phyloP scores from a whole-genome alignment of 2,329 filamentous ascomycete species.

The Trichoderma afroharzianum region DNA sequence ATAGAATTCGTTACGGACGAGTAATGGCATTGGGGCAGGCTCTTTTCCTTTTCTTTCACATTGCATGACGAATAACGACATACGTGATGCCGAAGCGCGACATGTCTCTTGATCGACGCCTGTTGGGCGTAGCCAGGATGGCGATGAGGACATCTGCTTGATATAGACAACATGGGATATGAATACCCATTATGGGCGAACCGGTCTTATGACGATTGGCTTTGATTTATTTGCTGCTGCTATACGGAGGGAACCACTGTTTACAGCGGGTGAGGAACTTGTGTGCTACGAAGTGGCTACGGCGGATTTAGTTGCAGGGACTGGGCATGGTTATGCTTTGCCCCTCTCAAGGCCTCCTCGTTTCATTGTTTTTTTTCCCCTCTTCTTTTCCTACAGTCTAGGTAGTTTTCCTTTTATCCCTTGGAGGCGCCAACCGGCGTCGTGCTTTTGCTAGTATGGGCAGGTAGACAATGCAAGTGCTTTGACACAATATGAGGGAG shows the following conservation, averaged over 20 bases:
- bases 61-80: conserved; percentile 9
- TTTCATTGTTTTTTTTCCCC: neutral
- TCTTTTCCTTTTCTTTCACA: neutral
- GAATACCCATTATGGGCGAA: conserved; percentile 12
- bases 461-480: conserved; percentile 10
- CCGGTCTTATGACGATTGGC: conserved; percentile 6
- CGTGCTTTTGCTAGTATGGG: neutral
- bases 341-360: neutral
- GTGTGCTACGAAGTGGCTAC: neutral
- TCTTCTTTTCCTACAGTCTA: neutral
- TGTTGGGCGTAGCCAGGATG: neutral
- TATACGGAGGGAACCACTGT: neutral
- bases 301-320: neutral
- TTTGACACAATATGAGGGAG: neutral
- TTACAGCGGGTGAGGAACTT: neutral
- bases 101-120: neutral
- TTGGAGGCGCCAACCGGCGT: neutral
- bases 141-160: neutral
- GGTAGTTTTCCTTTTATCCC: neutral
- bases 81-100: neutral
- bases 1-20: conserved; percentile 74
- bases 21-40: conserved; percentile 21
- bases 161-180: conserved; percentile 16
- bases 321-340: neutral
- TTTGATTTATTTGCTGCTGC: conserved; percentile 1